Conservation (phyloP, 1,284 basidiomycete genomes). For the Puccinia triticina region DNA sequence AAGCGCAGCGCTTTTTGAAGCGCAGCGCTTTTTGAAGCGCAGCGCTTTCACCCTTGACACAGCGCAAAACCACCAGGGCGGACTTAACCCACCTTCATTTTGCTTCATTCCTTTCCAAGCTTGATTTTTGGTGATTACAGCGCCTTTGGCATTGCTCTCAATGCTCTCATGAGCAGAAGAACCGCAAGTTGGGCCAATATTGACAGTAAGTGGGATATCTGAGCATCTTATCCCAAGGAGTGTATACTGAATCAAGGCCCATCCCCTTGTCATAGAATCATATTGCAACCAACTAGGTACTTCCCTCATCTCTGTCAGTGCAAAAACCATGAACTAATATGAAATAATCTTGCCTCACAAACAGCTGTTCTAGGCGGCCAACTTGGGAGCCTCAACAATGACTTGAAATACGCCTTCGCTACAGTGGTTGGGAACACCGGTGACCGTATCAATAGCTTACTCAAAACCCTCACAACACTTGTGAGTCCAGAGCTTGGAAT, state of each 20-base stretch:
- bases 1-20: no score
- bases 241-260: no score
- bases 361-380: background rate
- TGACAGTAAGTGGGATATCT: constrained; percentile 12
- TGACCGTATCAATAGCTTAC: no score
- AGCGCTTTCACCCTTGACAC: no score
- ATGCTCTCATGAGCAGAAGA: constrained; percentile 35
- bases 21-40: no score
- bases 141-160: background rate
- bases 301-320: background rate
- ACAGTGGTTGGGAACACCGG: no score
- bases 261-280: constrained; percentile 1
- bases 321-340: background rate
- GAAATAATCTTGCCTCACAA: background rate
- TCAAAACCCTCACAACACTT: no score
- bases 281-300: background rate
- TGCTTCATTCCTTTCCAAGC: background rate
- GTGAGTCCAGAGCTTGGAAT: no score
- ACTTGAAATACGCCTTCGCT: no score
- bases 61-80: no score
- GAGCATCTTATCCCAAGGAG: background rate
- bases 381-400: no score
- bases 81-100: no score
- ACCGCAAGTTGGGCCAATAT: constrained; percentile 8
- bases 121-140: constrained; percentile 14